Percentiles rank a stretch among this genome's conserved stretches.
Evolutionary conservation across 331 rosid genomes (phyloP).

Genomic region (Quercus phellos): DNA sequence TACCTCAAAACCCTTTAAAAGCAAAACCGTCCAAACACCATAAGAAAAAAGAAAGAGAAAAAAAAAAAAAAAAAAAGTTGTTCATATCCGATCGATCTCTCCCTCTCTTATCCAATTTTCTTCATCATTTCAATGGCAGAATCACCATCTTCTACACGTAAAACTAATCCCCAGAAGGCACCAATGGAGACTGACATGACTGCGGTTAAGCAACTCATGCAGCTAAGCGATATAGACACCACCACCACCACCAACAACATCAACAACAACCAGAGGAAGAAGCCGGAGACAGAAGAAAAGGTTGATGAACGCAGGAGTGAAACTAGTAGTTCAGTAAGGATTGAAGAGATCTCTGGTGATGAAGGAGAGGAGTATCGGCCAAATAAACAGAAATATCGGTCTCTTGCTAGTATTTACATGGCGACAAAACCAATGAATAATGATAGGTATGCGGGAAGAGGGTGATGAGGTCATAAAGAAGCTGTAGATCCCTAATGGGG

Average conservation of each 20-base stretch:
- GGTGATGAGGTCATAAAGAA: not conserved
- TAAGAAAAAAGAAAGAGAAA: not conserved
- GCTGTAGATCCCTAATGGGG: not conserved
- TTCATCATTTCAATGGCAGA: slow-evolving; percentile 15
- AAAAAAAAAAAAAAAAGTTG: not conserved
- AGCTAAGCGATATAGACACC: slow-evolving; percentile 42
- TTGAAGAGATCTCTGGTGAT: slow-evolving; percentile 48
- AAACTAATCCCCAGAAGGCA: not conserved
- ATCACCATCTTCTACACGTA: not conserved
- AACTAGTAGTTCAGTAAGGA: slow-evolving; percentile 16
- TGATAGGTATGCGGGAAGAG: not conserved
- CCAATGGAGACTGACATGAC: slow-evolving; percentile 22
- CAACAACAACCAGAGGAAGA: slow-evolving; percentile 14
- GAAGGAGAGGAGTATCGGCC: slow-evolving; percentile 35
- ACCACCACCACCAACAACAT: not conserved
- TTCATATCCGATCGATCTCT: not conserved
- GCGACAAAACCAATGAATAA: slow-evolving; percentile 28
- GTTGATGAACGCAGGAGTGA: slow-evolving; percentile 12
- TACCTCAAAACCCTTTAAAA: slow-evolving; percentile 16
- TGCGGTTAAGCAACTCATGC: slow-evolving; percentile 53
- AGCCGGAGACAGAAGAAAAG: not conserved
- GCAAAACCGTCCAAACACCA: not conserved
- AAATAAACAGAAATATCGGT: slow-evolving; percentile 48
- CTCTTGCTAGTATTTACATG: slow-evolving; percentile 50
- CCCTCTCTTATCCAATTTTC: not conserved